Base-by-base conservation (phyloP, 1,284 basidiomycete species). In the Testicularia cyperi region DNA sequence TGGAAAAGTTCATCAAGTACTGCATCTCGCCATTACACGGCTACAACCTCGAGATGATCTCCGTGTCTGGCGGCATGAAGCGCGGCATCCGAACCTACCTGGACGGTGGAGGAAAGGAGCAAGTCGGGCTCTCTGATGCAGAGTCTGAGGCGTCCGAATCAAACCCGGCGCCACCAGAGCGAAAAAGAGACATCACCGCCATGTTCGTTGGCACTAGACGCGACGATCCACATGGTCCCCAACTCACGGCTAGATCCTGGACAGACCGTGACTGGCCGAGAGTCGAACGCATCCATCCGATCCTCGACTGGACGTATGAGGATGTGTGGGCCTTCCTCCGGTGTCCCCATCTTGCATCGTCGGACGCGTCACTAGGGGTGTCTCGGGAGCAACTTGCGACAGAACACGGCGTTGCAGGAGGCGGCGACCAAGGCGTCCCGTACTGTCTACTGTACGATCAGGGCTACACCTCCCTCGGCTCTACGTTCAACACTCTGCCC, bases 381-480 rank as follows among this genome's bases (percentile, higher is more conserved):
- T 4, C 14, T 0, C 22, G 45, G 24, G 5, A 18, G 0, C 3
- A 25, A 7, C 23, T 49, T 8, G 44, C 43, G 3, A 16, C 8
- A 3, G n/a, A 55, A 6, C 36, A 29, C 13, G 61, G 46, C 14
- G 55, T 46, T 0, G 49, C 63, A 4, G 58, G 57, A 0, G 63
- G 58, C 2, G 61, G 56, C 1, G 25, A n/a, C 1, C 18, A 62
- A 4, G 69, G 68, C 6, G 48, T 78, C 1, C 78, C 77, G 3
- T 98, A 94, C 77, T 98, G 94, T 74, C 72, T 75, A 21, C 78
- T 98, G 30, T 98, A 98, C 71, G 91, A 98, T 71, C 81, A 88
- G 77, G 95, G 95, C 0, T 98, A 95, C 77, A 98, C 95, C 0
- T 95, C 91, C 3, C 83, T 98, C 13, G 94, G 95, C 18, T 95